phyloP scores from a whole-genome alignment of 305 asterid genomes.

The Monarda citriodora region DNA sequence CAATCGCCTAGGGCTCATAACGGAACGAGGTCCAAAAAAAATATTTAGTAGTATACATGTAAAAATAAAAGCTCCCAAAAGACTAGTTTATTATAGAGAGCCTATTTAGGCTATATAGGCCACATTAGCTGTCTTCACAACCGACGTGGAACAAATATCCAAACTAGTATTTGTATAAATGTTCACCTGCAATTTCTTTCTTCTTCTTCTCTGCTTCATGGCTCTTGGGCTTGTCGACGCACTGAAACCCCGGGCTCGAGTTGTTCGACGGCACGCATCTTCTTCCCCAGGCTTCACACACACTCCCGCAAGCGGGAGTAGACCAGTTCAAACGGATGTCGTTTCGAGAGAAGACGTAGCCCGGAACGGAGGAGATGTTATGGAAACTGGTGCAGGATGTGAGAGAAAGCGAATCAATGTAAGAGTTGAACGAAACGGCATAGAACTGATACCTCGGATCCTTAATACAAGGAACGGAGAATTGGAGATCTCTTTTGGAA shows the following conservation, averaged over 20 bases:
- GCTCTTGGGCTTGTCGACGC: background rate
- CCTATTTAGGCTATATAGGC: no score
- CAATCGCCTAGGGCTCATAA: no score
- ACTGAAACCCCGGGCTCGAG: background rate
- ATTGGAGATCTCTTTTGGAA: fast-evolving
- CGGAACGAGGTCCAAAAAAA: no score
- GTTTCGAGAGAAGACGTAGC: background rate
- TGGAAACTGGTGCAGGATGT: constrained; percentile 2
- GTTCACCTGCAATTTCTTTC: constrained; percentile 23
- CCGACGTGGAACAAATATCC: no score
- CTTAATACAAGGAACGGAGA: background rate
- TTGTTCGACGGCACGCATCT: constrained; percentile 8
- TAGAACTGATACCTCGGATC: background rate
- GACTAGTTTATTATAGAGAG: no score
- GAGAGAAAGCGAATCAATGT: constrained; percentile 4
- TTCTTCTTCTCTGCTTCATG: background rate
- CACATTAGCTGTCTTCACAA: no score
- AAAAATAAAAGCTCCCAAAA: no score
- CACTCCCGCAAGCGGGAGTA: constrained; percentile 27
- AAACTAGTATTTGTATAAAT: no score
- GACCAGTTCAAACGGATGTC: constrained; percentile 28
- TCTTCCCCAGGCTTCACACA: constrained; percentile 24
- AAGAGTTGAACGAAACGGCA: background rate
- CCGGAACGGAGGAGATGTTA: background rate
- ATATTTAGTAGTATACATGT: no score